Conservation (phyloP, 495 filamentous ascomycete genomes). For the Gamarada debralockiae region DNA sequence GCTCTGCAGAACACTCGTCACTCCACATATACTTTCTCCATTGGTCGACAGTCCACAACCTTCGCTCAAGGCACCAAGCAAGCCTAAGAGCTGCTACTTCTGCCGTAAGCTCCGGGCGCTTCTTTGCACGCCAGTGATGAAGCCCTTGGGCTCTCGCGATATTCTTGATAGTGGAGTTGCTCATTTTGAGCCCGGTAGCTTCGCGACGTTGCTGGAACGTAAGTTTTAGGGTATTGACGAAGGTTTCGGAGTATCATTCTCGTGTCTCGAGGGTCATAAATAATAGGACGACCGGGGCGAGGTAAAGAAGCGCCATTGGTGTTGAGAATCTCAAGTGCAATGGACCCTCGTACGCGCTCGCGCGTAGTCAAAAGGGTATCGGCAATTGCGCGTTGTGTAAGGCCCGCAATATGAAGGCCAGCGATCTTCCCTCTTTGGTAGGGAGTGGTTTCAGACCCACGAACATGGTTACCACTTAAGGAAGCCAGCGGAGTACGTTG, state of each 20-base stretch:
- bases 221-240: conserved; percentile 1
- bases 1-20: conserved; percentile 23
- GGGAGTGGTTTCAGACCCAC: not conserved
- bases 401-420: not conserved
- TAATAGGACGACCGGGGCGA: not conserved
- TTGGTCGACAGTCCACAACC: conserved; percentile 5
- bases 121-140: conserved; percentile 7
- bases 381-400: not conserved
- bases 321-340: not conserved
- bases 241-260: not conserved
- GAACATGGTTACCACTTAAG: not conserved
- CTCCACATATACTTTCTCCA: conserved; percentile 22
- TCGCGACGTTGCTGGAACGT: not conserved
- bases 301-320: not conserved
- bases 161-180: conserved; percentile 5
- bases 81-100: conserved; percentile 10
- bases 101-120: conserved; percentile 8
- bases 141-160: not conserved
- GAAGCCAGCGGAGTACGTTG: not conserved
- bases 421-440: not conserved
- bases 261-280: not conserved
- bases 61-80: conserved; percentile 7
- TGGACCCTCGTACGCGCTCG: not conserved
- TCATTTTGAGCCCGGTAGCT: conserved; percentile 1
- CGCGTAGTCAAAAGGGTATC: not conserved